Evolutionary conservation across 768 basidiomycete genomes (phyloP).

Genomic region (Termitomyces sp.): DNA sequence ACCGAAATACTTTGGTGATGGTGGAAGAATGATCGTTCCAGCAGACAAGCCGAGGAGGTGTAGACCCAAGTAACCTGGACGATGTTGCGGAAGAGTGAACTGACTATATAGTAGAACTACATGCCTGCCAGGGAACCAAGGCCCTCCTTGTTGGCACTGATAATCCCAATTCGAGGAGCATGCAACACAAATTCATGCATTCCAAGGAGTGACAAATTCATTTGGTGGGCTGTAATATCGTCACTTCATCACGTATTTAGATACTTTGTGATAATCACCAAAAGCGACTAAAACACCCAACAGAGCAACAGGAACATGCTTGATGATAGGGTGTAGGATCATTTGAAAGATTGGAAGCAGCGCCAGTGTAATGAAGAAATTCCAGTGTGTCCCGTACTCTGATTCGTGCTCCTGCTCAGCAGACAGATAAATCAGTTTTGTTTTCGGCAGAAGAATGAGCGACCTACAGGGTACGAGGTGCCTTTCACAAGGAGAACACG

Average conservation of each 20-base stretch:
- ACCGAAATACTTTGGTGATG: constrained; percentile 67
- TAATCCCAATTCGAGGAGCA: constrained; percentile 52
- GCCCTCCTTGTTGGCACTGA: constrained; percentile 91
- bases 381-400: constrained; percentile 98
- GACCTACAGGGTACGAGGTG: constrained; percentile 80
- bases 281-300: constrained; percentile 58
- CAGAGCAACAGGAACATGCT: constrained; percentile 48
- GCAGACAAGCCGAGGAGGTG: constrained; percentile 81
- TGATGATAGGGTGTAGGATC: constrained; percentile 60
- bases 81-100: background rate
- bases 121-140: constrained; percentile 71
- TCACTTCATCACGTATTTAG: background rate
- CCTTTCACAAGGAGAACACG: constrained; percentile 87
- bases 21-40: constrained; percentile 77
- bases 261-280: constrained; percentile 24
- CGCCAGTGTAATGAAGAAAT: constrained; percentile 94
- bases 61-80: constrained; percentile 80
- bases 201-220: constrained; percentile 46
- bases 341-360: constrained; percentile 71
- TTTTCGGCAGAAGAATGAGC: background rate
- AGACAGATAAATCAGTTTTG: background rate
- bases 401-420: constrained; percentile 78
- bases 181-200: constrained; percentile 62
- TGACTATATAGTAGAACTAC: background rate
- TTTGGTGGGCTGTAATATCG: constrained; percentile 58